Evolutionary conservation across 2,329 filamentous ascomycete genomes (phyloP).

Genomic region (Fusarium humuli): DNA sequence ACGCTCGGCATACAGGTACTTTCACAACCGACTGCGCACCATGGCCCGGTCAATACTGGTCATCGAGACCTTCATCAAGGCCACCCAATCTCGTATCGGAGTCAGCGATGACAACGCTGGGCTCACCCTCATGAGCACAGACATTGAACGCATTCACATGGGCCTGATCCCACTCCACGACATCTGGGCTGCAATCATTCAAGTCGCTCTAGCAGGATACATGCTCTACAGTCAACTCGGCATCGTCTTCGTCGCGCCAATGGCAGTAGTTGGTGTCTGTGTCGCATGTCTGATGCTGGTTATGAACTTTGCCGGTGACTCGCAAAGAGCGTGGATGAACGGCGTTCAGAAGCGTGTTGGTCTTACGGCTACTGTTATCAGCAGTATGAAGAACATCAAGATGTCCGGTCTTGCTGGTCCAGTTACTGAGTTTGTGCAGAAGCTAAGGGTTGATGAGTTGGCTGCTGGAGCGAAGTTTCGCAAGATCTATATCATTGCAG

Average conservation of each 20-base stretch:
- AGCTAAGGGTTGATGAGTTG: constrained; percentile 47
- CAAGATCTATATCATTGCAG: constrained; percentile 37
- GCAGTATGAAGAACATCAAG: constrained; percentile 50
- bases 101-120: constrained; percentile 53
- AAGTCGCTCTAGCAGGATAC: constrained; percentile 59
- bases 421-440: constrained; percentile 47
- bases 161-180: constrained; percentile 54
- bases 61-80: constrained; percentile 50
- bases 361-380: constrained; percentile 47
- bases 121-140: constrained; percentile 61
- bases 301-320: constrained; percentile 29
- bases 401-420: constrained; percentile 47
- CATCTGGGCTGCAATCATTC: constrained; percentile 54
- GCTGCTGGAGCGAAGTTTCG: constrained; percentile 45
- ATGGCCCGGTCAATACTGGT: constrained; percentile 49
- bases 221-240: constrained; percentile 61
- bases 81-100: constrained; percentile 46
- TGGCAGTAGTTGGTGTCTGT: constrained; percentile 56
- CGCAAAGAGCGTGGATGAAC: constrained; percentile 53
- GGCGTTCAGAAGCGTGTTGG: constrained; percentile 51
- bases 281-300: constrained; percentile 27
- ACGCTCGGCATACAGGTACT: not conserved
- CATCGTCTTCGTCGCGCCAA: constrained; percentile 59
- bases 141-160: constrained; percentile 56
- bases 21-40: constrained; percentile 34